phyloP scores from a whole-genome alignment of 768 basidiomycete species.

The button mushroom (Agaricus bisporus) region DNA sequence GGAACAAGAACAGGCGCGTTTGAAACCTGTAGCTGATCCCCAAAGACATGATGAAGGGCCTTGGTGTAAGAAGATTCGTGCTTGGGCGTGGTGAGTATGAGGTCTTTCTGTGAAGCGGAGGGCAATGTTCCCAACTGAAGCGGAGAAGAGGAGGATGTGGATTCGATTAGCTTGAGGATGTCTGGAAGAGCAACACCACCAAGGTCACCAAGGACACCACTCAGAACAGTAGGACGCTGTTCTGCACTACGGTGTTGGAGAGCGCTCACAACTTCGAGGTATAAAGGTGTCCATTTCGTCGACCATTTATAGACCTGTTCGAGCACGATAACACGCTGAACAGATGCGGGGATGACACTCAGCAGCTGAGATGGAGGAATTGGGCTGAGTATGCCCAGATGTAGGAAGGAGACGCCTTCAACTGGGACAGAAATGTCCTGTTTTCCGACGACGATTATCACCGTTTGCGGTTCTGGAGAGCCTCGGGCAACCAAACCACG shows the following conservation, averaged over 20 bases:
- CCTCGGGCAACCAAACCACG: conserved; percentile 49
- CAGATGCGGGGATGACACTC: conserved; percentile 52
- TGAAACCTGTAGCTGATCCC: conserved; percentile 70
- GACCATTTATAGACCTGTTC: conserved; percentile 75
- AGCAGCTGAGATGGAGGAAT: conserved; percentile 56
- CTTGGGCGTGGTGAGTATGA: conserved; percentile 67
- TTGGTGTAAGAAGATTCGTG: conserved; percentile 91
- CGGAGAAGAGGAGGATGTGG: conserved; percentile 29
- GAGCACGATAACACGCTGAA: conserved; percentile 67
- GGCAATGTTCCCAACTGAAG: conserved; percentile 42
- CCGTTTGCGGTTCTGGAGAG: conserved; percentile 51
- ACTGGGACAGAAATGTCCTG: conserved; percentile 32
- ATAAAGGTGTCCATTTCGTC: conserved; percentile 85
- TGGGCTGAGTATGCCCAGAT: conserved; percentile 65
- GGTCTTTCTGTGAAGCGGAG: conserved; percentile 20
- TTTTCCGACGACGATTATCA: conserved; percentile 67
- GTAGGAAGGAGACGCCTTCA: conserved; percentile 58
- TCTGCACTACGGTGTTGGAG: conserved; percentile 54
- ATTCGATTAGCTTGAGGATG: conserved; percentile 47
- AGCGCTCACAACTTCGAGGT: conserved; percentile 72
- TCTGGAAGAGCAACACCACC: conserved; percentile 33
- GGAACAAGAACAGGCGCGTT: conserved; percentile 76
- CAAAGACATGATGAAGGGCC: conserved; percentile 78
- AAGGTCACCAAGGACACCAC: conserved; percentile 53
- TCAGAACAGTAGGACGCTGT: conserved; percentile 49